Percentiles rank a stretch among this genome's conserved stretches.
phyloP scores from a whole-genome alignment of 2,329 filamentous ascomycete species.

The Didymella glomerata region DNA sequence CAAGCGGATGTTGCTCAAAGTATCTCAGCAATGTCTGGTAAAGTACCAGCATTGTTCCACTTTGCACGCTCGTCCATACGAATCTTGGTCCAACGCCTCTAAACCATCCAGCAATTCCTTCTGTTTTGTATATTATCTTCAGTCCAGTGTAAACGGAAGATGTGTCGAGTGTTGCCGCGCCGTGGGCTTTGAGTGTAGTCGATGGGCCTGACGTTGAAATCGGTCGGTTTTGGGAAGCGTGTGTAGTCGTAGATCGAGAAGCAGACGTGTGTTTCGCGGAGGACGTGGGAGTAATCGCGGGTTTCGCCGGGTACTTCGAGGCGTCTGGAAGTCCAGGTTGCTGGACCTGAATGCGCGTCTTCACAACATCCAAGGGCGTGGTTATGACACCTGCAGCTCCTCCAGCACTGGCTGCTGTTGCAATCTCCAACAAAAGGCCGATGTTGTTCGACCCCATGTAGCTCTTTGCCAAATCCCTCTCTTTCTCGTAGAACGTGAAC shows the following conservation, averaged over 20 bases:
- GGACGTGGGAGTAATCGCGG: slow-evolving; percentile 29
- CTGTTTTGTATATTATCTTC: slow-evolving; percentile 85
- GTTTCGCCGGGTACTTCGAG: slow-evolving; percentile 26
- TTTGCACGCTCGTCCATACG: slow-evolving; percentile 98
- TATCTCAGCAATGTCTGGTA: slow-evolving; percentile 87
- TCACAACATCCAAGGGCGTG: slow-evolving; percentile 95
- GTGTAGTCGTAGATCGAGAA: slow-evolving; percentile 34
- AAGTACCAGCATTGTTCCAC: slow-evolving; percentile 93
- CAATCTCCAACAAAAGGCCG: slow-evolving; percentile 81
- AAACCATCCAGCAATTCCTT: slow-evolving; percentile 91
- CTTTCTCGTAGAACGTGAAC: slow-evolving; percentile 98
- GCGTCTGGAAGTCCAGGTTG: slow-evolving; percentile 60
- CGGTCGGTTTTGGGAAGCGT: slow-evolving; percentile 61
- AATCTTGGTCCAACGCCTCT: slow-evolving; percentile 90
- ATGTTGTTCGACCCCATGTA: slow-evolving; percentile 86
- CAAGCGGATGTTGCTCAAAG: slow-evolving; percentile 67
- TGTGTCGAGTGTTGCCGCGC: slow-evolving; percentile 82
- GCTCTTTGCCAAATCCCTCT: slow-evolving; percentile 79
- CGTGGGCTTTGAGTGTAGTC: slow-evolving; percentile 80
- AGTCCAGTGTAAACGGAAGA: slow-evolving; percentile 88
- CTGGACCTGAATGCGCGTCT: slow-evolving; percentile 95
- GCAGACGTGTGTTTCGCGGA: slow-evolving; percentile 45
- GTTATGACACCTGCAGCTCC: slow-evolving; percentile 94
- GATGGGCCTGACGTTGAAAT: slow-evolving; percentile 93
- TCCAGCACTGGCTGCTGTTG: slow-evolving; percentile 88